Base-by-base conservation (phyloP, 202 grass and related monocot genomes). In the Thinopyrum obtusiflorum region DNA sequence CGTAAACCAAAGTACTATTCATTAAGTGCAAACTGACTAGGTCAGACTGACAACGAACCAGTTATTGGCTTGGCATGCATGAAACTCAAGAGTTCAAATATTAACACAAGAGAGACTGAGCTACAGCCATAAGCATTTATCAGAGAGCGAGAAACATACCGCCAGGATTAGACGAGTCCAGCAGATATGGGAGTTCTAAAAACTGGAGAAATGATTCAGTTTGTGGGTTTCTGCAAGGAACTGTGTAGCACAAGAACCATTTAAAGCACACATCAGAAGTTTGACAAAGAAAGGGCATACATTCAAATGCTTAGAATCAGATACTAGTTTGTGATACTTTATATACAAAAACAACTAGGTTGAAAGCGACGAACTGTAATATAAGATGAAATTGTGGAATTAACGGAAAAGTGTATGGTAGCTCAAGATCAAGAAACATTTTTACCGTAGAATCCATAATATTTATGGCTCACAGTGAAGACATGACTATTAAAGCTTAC, bases 121-220 rank as follows among this genome's bases (percentile, higher is more conserved):
- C n/a, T 68, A 29, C 20, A 9, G 8, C 46, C 33, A 78, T 14
- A 80, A 86, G 42, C 20, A 65, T 64, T 83, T 80, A 47, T 27
- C 4, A 63, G 27, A 85, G 69, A 70, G 20, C 7, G 27, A 59
- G 28, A 44, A 18, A 88, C 28, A 44, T 90, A 93, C 91, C 80
- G 82, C 49, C 29, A 85, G 87, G 80, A 80, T 75, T 70, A 67
- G 86, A 87, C 20, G 74, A 68, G 80, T 94, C 93, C 88, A 98
- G 88, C 60, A 98, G 79, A 90, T 94, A 94, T 9, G 89, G 86
- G 77, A 94, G 96, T 80, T 89, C 88, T 37, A 95, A 65, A 71
- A 98, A 87, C 76, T 86, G 84, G 62, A 98, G 89, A 83, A 94
- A 87, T 51, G 86, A 98, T 80, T 92, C 90, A 3, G 93, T 98